Evolutionary conservation across 1,284 basidiomycete genomes (phyloP).

Genomic region (Bondarzewia mesenterica): DNA sequence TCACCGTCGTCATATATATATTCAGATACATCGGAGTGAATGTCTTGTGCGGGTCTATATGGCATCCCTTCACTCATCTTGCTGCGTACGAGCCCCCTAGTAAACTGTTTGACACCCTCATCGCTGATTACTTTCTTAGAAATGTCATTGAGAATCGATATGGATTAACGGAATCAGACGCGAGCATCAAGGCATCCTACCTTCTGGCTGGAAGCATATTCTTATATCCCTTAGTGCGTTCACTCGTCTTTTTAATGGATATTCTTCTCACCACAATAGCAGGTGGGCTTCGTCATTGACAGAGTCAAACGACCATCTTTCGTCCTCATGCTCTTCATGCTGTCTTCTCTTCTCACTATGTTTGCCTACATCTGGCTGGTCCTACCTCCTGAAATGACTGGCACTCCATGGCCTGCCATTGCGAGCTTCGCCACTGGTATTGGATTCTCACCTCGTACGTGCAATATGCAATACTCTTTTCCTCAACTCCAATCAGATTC

Average conservation of each 20-base stretch:
- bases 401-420: constrained; percentile 55
- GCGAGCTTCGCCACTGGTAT: constrained; percentile 58
- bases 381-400: constrained; percentile 47
- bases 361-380: constrained; percentile 60
- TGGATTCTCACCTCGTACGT: constrained; percentile 64
- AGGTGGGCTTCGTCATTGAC: constrained; percentile 61
- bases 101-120: neutral
- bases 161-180: constrained; percentile 47
- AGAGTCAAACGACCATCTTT: constrained; percentile 45
- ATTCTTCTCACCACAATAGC: neutral
- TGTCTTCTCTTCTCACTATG: constrained; percentile 59
- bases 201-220: constrained; percentile 69
- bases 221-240: constrained; percentile 60
- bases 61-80: constrained; percentile 74
- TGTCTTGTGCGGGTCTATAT: constrained; percentile 68
- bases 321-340: constrained; percentile 47
- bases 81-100: constrained; percentile 46
- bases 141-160: constrained; percentile 71
- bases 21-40: constrained; percentile 64
- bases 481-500: neutral
- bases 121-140: constrained; percentile 25
- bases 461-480: neutral
- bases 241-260: constrained; percentile 3
- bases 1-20: constrained; percentile 2
- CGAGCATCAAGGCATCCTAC: constrained; percentile 61